Evolutionary conservation across 306 rosid genomes (phyloP), one percentile per base, ranked within the genome.

Genomic region (Ormosia emarginata): DNA sequence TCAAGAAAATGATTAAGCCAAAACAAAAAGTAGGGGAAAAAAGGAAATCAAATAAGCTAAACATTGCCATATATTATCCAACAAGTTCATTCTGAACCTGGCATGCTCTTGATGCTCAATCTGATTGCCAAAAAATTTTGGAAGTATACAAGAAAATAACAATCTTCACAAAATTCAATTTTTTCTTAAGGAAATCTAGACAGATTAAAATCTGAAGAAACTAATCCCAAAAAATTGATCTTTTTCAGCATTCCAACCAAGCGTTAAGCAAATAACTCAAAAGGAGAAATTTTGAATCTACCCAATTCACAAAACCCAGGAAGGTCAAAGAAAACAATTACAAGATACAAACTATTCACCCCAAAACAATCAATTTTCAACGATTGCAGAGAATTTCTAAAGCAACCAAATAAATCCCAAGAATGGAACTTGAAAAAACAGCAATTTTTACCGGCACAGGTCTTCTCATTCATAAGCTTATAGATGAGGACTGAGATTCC

Each of bases 381-480:
- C 24, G 24, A 24, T 24, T 24, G 24, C 24, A 0, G 1, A 24
- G 24, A 24, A 24, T 24, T n/a, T 24, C 24, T 24, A 24, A 24
- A 24, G 24, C 24, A 24, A 24, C 24, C 24, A 24, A 24, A 24
- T 24, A 24, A 24, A 24, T 24, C 24, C 24, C 24, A 24, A 24
- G 1, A 24, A 24, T 24, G 24, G 0, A 24, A 24, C 24, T 24
- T 24, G 1, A 24, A 24, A 24, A 24, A 24, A 24, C 24, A 24
- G 24, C 24, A 1, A 24, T 24, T 24, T 24, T 24, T 24, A 24
- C 24, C 99, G 49, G 98, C 97, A 58, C 99, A 95, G 3, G 99
- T 93, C 84, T 86, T 93, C 93, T 95, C 99, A 85, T 95, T 95
- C 87, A 83, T 92, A 85, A 95, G 97, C 88, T 95, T 95, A 74